A percentile compares a stretch with the other conserved stretches of the same genome.
These are phyloP conservation scores for Phytopythium cucurbitacearum DNA, from an alignment of 352 stramenopile species.

Conservation along the genomic window DNA sequence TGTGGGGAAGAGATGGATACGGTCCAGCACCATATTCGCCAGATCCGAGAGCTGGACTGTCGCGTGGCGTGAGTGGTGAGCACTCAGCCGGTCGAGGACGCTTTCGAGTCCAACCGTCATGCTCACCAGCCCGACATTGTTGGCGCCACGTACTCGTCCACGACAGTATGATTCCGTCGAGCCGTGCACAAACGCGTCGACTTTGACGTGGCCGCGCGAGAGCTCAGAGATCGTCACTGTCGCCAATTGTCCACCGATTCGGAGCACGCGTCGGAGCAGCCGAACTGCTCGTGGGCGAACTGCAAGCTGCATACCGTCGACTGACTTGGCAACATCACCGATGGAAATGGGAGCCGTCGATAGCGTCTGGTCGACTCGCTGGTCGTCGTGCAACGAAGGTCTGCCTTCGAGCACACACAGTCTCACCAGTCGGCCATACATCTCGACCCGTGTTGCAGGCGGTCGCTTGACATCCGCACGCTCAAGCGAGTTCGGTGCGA, in stretches of 20 bases:
- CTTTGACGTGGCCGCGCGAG: conserved; percentile 48
- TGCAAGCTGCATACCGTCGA: conserved; percentile 19
- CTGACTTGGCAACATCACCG: background rate
- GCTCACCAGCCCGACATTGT: conserved; percentile 3
- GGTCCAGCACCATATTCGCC: conserved; percentile 49
- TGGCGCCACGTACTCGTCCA: background rate
- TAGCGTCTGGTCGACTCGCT: background rate
- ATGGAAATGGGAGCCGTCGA: background rate
- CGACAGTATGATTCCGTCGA: background rate
- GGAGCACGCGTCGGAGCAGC: conserved; percentile 45
- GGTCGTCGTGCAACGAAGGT: background rate
- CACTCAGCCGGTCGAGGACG: conserved; percentile 47
- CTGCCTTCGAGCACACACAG: conserved; percentile 43
- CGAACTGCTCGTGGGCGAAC: conserved; percentile 44
- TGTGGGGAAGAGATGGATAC: conserved; percentile 45
- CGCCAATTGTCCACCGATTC: conserved; percentile 34
- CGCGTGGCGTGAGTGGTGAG: conserved; percentile 17
- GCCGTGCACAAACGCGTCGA: conserved; percentile 52
- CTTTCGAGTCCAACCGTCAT: conserved; percentile 46
- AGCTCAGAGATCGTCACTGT: conserved; percentile 64
- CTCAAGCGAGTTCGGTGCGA: conserved; percentile 63
- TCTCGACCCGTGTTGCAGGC: conserved; percentile 37
- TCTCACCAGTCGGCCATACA: conserved; percentile 60
- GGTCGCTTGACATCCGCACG: conserved; percentile 31
- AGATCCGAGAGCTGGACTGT: conserved; percentile 30